These are phyloP conservation scores for Paramecium caudatum DNA, from an alignment of 73 alveolate genomes.

Conservation along the genomic window DNA sequence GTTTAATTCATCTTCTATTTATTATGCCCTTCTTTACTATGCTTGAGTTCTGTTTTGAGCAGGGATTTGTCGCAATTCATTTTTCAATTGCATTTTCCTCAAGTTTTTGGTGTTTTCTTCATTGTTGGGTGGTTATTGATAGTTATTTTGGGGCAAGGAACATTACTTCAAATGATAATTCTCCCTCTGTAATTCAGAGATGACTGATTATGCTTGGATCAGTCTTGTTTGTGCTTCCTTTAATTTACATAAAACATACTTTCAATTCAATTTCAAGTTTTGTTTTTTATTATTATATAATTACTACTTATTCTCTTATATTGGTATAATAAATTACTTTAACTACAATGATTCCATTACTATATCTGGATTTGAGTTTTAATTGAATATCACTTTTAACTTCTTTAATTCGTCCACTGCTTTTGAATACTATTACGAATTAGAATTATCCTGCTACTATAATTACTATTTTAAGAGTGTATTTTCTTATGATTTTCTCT, in stretches of 20 bases:
- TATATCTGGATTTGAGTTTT: slow-evolving; percentile 46
- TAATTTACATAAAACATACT: neutral
- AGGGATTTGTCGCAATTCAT: slow-evolving; percentile 5
- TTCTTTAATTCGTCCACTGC: slow-evolving; percentile 1
- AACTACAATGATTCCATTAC: slow-evolving; percentile 33
- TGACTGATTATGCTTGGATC: neutral
- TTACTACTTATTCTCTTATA: slow-evolving; percentile 38
- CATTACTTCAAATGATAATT: neutral
- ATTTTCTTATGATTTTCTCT: slow-evolving; percentile 43
- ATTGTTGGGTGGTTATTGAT: neutral
- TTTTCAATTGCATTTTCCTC: neutral
- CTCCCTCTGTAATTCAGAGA: slow-evolving; percentile 8
- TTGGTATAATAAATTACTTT: slow-evolving; percentile 24
- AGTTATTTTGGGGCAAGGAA: neutral
- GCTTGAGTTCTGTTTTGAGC: neutral
- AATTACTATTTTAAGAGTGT: neutral
- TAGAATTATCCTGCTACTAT: neutral
- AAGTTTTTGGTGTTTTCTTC: neutral
- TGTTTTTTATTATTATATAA: slow-evolving; percentile 19
- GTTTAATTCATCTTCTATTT: slow-evolving; percentile 41
- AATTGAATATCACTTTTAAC: slow-evolving; percentile 10
- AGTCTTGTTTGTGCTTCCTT: slow-evolving; percentile 40
- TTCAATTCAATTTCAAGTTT: slow-evolving; percentile 42
- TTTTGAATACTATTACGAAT: neutral
- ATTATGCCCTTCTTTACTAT: neutral